Conservation (phyloP, 768 basidiomycete species). For the Ephemerocybe angulata region DNA sequence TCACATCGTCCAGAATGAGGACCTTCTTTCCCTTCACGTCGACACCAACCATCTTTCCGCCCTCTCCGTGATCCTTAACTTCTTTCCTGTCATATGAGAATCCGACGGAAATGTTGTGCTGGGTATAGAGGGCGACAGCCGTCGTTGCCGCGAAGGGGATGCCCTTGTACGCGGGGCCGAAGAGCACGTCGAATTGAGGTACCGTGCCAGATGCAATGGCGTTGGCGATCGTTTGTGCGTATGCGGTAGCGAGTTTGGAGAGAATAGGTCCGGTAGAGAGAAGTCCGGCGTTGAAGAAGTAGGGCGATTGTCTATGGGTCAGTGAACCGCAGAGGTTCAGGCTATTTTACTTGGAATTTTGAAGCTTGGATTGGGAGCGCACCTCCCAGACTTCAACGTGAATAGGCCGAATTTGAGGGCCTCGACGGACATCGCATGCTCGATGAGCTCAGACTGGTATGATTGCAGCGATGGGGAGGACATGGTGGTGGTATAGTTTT, state of each 20-base stretch:
- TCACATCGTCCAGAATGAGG: conserved; percentile 92
- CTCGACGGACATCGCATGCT: conserved; percentile 61
- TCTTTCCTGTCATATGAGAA: conserved; percentile 96
- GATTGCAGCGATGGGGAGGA: conserved; percentile 30
- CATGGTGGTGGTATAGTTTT: conserved; percentile 17
- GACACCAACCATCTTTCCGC: conserved; percentile 86
- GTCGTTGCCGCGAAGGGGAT: conserved; percentile 90
- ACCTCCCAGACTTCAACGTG: conserved; percentile 94
- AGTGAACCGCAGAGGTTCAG: neutral
- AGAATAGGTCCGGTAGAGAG: conserved; percentile 83
- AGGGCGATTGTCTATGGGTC: conserved; percentile 81
- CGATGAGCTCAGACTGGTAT: conserved; percentile 66
- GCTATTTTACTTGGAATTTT: conserved; percentile 6
- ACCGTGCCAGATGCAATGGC: conserved; percentile 36
- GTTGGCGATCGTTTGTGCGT: conserved; percentile 72
- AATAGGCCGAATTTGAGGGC: conserved; percentile 91
- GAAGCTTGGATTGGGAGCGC: conserved; percentile 24
- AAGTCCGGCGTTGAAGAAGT: conserved; percentile 95
- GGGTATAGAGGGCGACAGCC: conserved; percentile 66
- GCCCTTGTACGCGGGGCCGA: conserved; percentile 97
- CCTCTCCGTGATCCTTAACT: conserved; percentile 93
- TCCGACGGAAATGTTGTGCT: conserved; percentile 60
- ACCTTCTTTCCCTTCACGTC: conserved; percentile 77
- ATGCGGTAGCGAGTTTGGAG: conserved; percentile 71
- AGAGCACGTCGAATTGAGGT: conserved; percentile 73